Conservation (phyloP, 371 early-diverging fungal species). For the Mortierella sp. region DNA sequence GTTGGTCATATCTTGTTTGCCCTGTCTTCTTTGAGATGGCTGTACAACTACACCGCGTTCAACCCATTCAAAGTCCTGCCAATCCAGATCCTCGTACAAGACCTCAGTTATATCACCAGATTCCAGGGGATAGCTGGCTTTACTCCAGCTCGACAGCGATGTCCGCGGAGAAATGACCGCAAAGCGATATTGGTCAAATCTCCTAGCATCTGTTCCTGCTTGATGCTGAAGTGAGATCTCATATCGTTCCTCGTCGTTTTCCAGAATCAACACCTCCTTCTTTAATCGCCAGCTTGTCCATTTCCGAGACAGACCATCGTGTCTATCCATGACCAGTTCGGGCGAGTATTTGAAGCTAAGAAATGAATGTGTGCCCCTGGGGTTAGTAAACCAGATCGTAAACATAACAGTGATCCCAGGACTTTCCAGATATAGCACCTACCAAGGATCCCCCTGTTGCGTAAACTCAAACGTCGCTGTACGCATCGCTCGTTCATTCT, state of each 20-base stretch:
- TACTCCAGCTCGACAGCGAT: slow-evolving; percentile 44
- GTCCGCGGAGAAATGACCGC: slow-evolving; percentile 48
- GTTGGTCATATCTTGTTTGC: not conserved
- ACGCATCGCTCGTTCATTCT: slow-evolving; percentile 47
- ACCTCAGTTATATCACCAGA: slow-evolving; percentile 23
- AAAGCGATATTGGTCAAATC: slow-evolving; percentile 46
- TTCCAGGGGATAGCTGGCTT: slow-evolving; percentile 28
- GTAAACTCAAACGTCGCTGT: slow-evolving; percentile 60
- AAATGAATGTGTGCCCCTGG: not conserved
- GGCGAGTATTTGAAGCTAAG: slow-evolving; percentile 58
- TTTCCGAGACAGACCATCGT: slow-evolving; percentile 49
- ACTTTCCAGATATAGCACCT: slow-evolving; percentile 1
- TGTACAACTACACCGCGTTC: slow-evolving; percentile 54
- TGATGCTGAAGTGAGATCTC: slow-evolving; percentile 52
- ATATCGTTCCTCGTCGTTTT: slow-evolving; percentile 52
- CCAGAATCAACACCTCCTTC: slow-evolving; percentile 48
- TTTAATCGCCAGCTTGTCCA: slow-evolving; percentile 54
- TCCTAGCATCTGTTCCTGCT: slow-evolving; percentile 38
- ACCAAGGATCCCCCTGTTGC: slow-evolving; percentile 63
- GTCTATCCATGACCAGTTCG: slow-evolving; percentile 54
- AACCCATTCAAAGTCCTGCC: slow-evolving; percentile 56
- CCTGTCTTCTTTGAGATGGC: slow-evolving; percentile 22
- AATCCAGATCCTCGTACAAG: slow-evolving; percentile 48
- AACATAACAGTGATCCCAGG: not conserved
- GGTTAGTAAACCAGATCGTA: not conserved